A percentile compares a stretch with the other conserved stretches of the same genome.
phyloP scores from a whole-genome alignment of 2,329 filamentous ascomycete genomes.

The Talaromyces sp. region DNA sequence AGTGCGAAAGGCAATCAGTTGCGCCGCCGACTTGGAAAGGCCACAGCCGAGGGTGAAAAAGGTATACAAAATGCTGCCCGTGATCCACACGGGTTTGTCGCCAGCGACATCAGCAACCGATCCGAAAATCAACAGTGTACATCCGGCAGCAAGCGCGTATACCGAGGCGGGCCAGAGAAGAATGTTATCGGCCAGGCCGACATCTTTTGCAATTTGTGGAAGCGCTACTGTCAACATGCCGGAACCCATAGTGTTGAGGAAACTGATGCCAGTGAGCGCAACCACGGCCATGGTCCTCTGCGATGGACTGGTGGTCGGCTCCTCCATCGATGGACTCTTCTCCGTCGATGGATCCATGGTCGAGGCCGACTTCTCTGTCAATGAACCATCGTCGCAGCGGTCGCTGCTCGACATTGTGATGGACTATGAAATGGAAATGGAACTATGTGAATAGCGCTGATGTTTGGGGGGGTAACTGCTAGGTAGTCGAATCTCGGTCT shows the following conservation, averaged over 20 bases:
- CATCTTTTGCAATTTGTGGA: constrained; percentile 9
- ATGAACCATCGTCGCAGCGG: background rate
- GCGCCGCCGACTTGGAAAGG: constrained; percentile 25
- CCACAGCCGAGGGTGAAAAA: constrained; percentile 39
- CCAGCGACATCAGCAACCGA: constrained; percentile 47
- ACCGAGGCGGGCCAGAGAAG: constrained; percentile 21
- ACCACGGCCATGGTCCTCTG: background rate
- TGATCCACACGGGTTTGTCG: constrained; percentile 39
- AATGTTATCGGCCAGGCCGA: constrained; percentile 15
- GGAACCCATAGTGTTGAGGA: background rate
- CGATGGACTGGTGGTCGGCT: background rate
- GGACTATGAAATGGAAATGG: background rate
- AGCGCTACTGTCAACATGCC: constrained; percentile 1
- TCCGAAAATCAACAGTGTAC: constrained; percentile 43
- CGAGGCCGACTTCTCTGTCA: background rate
- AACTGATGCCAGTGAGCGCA: background rate
- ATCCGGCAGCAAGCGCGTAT: constrained; percentile 38
- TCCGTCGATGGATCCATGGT: background rate
- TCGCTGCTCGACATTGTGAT: background rate
- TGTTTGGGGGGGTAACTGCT: background rate
- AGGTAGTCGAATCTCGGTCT: background rate
- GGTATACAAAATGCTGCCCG: constrained; percentile 37
- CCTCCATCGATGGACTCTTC: background rate
- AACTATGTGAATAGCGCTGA: background rate
- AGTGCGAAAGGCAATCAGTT: constrained; percentile 42